Evolutionary conservation across 2,329 filamentous ascomycete genomes (phyloP).

Genomic region (Cordyceps cateniannulata): DNA sequence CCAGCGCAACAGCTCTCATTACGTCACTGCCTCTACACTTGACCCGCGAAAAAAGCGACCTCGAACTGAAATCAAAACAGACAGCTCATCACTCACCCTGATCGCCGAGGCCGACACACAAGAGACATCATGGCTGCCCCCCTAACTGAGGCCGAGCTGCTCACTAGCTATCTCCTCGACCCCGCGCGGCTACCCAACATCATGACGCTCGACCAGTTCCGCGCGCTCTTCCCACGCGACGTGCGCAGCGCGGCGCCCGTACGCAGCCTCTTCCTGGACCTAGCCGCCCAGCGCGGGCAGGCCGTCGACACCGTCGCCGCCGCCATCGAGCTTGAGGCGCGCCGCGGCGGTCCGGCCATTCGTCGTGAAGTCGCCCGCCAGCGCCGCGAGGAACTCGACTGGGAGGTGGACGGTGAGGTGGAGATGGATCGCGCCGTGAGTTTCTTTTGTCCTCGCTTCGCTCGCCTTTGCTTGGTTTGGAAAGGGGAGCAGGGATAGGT

Average conservation of each 20-base stretch:
- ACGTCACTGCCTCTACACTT: no score
- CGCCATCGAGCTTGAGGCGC: slow-evolving; percentile 60
- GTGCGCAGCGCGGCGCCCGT: slow-evolving; percentile 62
- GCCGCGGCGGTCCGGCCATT: slow-evolving; percentile 50
- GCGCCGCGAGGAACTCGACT: slow-evolving; percentile 44
- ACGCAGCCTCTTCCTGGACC: slow-evolving; percentile 67
- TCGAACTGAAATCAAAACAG: not conserved
- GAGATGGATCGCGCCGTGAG: slow-evolving; percentile 55
- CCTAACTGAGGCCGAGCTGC: slow-evolving; percentile 57
- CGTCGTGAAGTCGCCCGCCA: slow-evolving; percentile 50
- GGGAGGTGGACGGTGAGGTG: slow-evolving; percentile 55
- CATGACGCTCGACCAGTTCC: slow-evolving; percentile 69
- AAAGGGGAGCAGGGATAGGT: not conserved
- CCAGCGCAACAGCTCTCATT: not conserved
- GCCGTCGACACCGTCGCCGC: slow-evolving; percentile 60
- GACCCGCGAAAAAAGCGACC: not conserved
- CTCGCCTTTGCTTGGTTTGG: not conserved
- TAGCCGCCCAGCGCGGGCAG: slow-evolving; percentile 66
- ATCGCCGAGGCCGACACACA: not conserved
- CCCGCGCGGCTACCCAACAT: slow-evolving; percentile 69
- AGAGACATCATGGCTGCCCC: slow-evolving; percentile 52
- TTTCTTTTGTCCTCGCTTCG: slow-evolving; percentile 5
- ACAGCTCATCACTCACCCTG: not conserved
- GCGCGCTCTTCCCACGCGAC: slow-evolving; percentile 64
- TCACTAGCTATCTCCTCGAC: slow-evolving; percentile 70